Conservation (phyloP, 169 alveolate genomes). For the Eimeria zaria region DNA sequence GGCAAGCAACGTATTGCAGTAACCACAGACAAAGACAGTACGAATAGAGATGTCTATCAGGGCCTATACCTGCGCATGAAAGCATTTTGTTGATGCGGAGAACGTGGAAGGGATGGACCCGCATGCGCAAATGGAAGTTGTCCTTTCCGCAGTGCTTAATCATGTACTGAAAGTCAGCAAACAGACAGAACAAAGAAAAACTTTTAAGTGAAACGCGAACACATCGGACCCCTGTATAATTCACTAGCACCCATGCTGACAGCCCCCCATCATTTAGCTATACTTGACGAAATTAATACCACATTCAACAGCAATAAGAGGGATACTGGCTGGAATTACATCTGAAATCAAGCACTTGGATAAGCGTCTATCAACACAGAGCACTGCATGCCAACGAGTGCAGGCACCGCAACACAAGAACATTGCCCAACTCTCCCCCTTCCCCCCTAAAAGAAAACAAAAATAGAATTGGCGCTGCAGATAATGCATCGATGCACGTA, state of each 20-base stretch:
- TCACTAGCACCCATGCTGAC: neutral
- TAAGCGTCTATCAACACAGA: neutral
- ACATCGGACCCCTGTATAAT: too few species aligned
- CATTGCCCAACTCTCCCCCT: neutral
- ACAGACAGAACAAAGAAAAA: neutral
- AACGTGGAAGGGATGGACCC: slow-evolving; percentile 99
- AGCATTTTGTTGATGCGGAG: slow-evolving; percentile 99
- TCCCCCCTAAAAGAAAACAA: neutral
- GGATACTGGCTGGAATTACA: neutral
- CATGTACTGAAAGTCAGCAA: slow-evolving; percentile 93
- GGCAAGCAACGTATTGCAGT: neutral
- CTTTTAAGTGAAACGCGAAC: too few species aligned
- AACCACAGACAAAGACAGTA: too few species aligned
- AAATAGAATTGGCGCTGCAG: neutral
- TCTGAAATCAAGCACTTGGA: neutral
- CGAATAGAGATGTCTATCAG: neutral
- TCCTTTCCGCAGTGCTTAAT: slow-evolving; percentile 98
- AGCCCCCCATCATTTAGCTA: neutral
- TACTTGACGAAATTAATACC: too few species aligned
- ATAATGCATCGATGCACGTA: neutral
- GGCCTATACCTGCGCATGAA: slow-evolving; percentile 98
- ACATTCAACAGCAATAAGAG: neutral
- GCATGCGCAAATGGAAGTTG: slow-evolving; percentile 98
- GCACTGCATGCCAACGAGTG: neutral
- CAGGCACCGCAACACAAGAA: neutral